phyloP scores from a whole-genome alignment of 2,329 filamentous ascomycete genomes.

The Epichloe uncinata region DNA sequence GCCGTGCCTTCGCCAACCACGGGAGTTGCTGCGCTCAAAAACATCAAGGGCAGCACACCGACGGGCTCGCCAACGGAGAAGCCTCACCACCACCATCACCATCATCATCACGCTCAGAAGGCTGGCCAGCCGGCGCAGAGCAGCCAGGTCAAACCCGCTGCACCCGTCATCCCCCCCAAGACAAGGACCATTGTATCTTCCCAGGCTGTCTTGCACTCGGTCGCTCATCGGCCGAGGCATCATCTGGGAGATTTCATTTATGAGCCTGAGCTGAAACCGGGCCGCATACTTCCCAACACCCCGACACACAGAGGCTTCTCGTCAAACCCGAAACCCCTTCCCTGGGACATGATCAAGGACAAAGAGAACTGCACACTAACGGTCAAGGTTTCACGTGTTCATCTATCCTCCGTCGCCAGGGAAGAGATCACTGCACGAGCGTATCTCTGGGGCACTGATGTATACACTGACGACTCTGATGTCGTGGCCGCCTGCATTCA shows the following conservation, averaged over 20 bases:
- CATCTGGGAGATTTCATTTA: constrained; percentile 83
- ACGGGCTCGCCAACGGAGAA: constrained; percentile 32
- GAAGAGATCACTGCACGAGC: constrained; percentile 73
- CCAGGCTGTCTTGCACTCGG: constrained; percentile 56
- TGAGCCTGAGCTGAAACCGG: constrained; percentile 48
- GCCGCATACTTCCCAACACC: constrained; percentile 29
- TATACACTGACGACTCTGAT: constrained; percentile 95
- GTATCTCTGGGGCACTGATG: constrained; percentile 82
- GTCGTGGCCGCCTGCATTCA: constrained; percentile 88
- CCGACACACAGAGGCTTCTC: constrained; percentile 30
- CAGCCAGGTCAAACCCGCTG: constrained; percentile 13
- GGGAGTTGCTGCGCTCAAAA: constrained; percentile 34
- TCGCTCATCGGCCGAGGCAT: constrained; percentile 55
- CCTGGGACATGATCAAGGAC: constrained; percentile 54
- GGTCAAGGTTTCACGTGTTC: constrained; percentile 70
- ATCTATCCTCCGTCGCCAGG: constrained; percentile 54
- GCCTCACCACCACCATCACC: constrained; percentile 31
- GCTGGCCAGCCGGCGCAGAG: constrained; percentile 14
- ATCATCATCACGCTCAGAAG: constrained; percentile 30
- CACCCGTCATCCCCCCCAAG: constrained; percentile 37
- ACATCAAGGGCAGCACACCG: constrained; percentile 31
- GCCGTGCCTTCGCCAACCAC: constrained; percentile 29
- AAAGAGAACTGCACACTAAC: constrained; percentile 87
- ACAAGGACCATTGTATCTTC: constrained; percentile 55
- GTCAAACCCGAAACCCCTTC: constrained; percentile 57